Conservation (phyloP, 352 stramenopile species). For the Phytopythium boreale region DNA sequence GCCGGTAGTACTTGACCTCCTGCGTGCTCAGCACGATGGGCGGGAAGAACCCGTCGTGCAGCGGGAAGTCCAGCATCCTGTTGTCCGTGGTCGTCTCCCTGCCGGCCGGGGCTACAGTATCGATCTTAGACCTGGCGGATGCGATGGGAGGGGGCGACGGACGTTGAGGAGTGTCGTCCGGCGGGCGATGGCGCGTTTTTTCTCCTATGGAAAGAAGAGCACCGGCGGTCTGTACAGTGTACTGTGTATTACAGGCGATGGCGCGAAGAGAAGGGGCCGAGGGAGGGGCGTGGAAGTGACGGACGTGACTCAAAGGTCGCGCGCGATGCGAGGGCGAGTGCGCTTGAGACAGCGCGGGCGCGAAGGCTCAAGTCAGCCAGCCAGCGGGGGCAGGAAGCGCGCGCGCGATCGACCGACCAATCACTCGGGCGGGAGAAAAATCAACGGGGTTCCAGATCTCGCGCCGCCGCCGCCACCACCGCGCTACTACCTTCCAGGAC, state of each 20-base stretch:
- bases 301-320: conserved; percentile 1
- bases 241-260: no score
- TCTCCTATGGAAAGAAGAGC: no score
- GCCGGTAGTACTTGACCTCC: conserved; percentile 74
- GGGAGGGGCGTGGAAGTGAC: background rate
- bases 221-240: no score
- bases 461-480: no score
- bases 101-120: background rate
- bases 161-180: background rate
- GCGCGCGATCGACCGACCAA: background rate
- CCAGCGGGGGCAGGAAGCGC: no score
- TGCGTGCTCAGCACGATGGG: conserved; percentile 66
- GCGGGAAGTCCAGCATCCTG: conserved; percentile 55
- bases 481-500: no score
- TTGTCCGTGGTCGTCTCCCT: background rate
- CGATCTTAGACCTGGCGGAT: background rate
- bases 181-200: background rate
- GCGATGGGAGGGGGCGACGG: background rate
- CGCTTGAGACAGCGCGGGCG: no score
- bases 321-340: background rate
- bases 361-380: no score
- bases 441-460: background rate
- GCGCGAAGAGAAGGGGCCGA: background rate
- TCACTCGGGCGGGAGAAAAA: background rate
- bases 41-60: conserved; percentile 82